Evolutionary conservation across 2,329 filamentous ascomycete genomes (phyloP).

Genomic region (Neoscytalidium dimidiatum): DNA sequence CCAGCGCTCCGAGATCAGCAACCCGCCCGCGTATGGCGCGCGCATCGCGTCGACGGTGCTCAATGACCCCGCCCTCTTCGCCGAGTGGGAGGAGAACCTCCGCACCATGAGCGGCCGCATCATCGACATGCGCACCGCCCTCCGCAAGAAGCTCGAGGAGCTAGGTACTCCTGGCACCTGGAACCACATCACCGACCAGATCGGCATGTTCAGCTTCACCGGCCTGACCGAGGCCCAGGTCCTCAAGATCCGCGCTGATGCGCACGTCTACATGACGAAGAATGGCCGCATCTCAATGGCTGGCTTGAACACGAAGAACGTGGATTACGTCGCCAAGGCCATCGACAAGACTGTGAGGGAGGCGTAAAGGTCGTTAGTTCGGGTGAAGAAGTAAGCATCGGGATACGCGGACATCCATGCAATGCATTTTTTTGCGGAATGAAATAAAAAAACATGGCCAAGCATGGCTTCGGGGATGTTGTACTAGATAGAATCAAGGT

Average conservation of each 20-base stretch:
- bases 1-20: constrained; percentile 96
- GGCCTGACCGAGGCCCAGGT: constrained; percentile 76
- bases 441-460: no score
- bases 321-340: constrained; percentile 90
- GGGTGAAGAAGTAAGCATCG: not conserved
- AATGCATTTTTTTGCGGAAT: not conserved
- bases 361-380: constrained; percentile 32
- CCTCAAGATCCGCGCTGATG: constrained; percentile 66
- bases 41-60: constrained; percentile 82
- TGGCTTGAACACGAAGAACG: constrained; percentile 87
- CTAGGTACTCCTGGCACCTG: constrained; percentile 85
- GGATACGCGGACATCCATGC: not conserved
- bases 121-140: constrained; percentile 80
- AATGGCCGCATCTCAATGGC: constrained; percentile 99
- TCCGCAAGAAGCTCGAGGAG: constrained; percentile 79
- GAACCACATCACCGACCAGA: constrained; percentile 98
- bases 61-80: constrained; percentile 79
- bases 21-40: constrained; percentile 92
- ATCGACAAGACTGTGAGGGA: constrained; percentile 80
- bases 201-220: constrained; percentile 98
- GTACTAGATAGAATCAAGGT: no score
- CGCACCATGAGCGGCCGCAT: constrained; percentile 94
- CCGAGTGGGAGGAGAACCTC: constrained; percentile 90
- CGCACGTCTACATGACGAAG: constrained; percentile 90
- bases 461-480: no score